Percentiles rank a stretch among this genome's conserved stretches.
phyloP scores from a whole-genome alignment of 495 filamentous ascomycete genomes.

The Aspergillus heteromorphus region DNA sequence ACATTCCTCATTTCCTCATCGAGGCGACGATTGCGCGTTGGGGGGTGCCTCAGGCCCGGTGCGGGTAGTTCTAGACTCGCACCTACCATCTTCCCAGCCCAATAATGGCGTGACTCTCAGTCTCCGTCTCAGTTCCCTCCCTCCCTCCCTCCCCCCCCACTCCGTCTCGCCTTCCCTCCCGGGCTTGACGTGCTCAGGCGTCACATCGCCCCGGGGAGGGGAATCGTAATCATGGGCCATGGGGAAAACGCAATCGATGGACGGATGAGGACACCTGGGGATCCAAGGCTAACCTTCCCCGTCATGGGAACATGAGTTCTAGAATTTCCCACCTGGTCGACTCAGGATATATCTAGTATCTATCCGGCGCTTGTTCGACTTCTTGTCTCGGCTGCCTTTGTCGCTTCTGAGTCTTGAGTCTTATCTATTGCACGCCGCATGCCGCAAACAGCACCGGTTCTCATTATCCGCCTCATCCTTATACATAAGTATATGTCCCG shows the following conservation, averaged over 20 bases:
- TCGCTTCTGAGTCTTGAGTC: background rate
- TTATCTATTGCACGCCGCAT: background rate
- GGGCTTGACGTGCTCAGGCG: conserved; percentile 8
- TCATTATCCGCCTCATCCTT: background rate
- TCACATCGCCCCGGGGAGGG: conserved; percentile 3
- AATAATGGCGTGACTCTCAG: conserved; percentile 15
- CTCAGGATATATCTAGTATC: background rate
- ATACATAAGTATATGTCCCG: background rate
- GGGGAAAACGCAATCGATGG: background rate
- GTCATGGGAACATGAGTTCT: conserved; percentile 10
- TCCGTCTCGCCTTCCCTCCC: background rate
- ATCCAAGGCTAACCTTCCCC: conserved; percentile 5
- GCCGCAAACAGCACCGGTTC: background rate
- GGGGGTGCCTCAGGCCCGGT: conserved; percentile 3
- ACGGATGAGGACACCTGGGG: background rate
- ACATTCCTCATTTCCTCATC: background rate
- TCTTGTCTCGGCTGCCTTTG: background rate
- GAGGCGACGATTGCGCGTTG: conserved; percentile 13
- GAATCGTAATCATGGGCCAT: background rate
- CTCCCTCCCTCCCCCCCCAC: background rate
- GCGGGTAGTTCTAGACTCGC: conserved; percentile 5
- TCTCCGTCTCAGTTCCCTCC: no score
- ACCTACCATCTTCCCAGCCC: no score
- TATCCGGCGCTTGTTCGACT: no score
- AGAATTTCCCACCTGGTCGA: conserved; percentile 4